Percentiles rank a stretch among this genome's conserved stretches.
phyloP scores from a whole-genome alignment of 805 yeast species.

The Saccharomycopsis amapae region DNA sequence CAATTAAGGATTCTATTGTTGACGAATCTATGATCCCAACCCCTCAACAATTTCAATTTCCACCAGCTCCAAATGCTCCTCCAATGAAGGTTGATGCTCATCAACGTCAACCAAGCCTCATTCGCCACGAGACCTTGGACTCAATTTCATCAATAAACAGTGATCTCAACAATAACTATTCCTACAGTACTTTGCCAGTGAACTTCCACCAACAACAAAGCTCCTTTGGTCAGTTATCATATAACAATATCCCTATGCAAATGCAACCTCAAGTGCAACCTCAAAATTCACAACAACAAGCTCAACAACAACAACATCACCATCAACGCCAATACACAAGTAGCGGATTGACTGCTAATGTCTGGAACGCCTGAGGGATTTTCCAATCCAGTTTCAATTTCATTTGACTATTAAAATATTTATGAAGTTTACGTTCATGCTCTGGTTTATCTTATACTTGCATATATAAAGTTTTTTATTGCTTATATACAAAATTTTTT shows the following conservation, averaged over 20 bases:
- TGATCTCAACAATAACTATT: background rate
- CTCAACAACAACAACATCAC: conserved; percentile 11
- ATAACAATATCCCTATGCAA: background rate
- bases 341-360: background rate
- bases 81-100: too few species aligned
- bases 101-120: too few species aligned
- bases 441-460: too few species aligned
- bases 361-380: background rate
- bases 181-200: background rate
- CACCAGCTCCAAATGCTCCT: background rate
- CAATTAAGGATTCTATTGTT: conserved; percentile 13
- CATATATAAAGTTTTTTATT: too few species aligned
- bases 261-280: conserved; percentile 7
- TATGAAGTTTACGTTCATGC: too few species aligned
- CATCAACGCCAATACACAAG: conserved; percentile 1
- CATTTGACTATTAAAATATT: too few species aligned
- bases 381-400: background rate
- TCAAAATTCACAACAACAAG: conserved; percentile 3
- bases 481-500: too few species aligned
- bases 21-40: conserved; percentile 5
- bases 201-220: background rate
- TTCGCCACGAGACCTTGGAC: background rate
- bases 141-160: background rate
- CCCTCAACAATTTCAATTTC: conserved; percentile 5
- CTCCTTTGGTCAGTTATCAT: background rate